These are phyloP conservation scores for Chrysanthemum lavandulifolium DNA, from an alignment of 129 eudicot genomes.

Conservation along the genomic window DNA sequence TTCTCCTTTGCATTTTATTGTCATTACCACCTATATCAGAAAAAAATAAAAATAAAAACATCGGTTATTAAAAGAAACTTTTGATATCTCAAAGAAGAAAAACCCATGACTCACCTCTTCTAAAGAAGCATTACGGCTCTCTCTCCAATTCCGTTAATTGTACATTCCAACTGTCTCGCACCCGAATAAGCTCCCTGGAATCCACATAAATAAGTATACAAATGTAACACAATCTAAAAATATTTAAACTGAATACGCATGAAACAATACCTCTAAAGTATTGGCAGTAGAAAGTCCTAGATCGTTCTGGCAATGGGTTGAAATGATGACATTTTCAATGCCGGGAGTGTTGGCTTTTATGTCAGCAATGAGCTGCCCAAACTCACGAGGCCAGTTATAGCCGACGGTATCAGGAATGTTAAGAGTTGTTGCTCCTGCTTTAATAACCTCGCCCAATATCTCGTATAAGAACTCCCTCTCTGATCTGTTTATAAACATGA, in stretches of 20 bases:
- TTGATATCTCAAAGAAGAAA: too few relatives aligned
- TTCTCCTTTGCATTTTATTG: slow-evolving; percentile 29
- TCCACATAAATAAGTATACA: slow-evolving; percentile 3
- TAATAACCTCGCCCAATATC: slow-evolving; percentile 17
- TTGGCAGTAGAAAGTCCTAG: slow-evolving; percentile 40
- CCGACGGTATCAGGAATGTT: slow-evolving; percentile 16
- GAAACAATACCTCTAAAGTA: slow-evolving; percentile 28
- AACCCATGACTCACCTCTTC: slow-evolving; percentile 26
- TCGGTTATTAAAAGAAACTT: too few relatives aligned
- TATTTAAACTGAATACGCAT: neutral
- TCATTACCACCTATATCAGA: slow-evolving; percentile 25
- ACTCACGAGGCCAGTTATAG: slow-evolving; percentile 27
- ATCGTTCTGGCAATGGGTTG: slow-evolving; percentile 39
- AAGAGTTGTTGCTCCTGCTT: slow-evolving; percentile 14
- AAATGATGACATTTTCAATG: slow-evolving; percentile 30
- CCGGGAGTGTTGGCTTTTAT: slow-evolving; percentile 30
- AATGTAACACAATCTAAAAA: neutral
- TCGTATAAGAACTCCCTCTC: slow-evolving; percentile 17
- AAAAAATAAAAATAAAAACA: neutral
- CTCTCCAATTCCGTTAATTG: slow-evolving; percentile 37
- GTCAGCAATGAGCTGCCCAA: slow-evolving; percentile 29
- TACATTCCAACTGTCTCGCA: slow-evolving; percentile 33
- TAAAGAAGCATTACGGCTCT: slow-evolving; percentile 39
- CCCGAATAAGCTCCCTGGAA: slow-evolving; percentile 28
- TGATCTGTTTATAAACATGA: slow-evolving; percentile 9